Conservation (phyloP, 2,329 filamentous ascomycete species). For the Fusarium poae region DNA sequence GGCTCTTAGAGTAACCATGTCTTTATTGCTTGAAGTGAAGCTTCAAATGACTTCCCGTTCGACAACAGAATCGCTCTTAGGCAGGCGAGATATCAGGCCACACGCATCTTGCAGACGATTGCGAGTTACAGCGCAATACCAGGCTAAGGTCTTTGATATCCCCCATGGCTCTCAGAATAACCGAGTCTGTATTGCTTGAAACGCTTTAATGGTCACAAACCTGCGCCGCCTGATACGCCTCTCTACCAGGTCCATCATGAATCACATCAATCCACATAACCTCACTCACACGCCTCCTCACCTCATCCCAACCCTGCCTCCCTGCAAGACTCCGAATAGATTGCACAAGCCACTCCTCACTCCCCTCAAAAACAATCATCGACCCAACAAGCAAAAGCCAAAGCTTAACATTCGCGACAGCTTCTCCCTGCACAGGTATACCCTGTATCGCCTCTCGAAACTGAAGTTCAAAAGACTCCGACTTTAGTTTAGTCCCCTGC, state of each 20-base stretch:
- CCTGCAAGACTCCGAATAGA: constrained; percentile 31
- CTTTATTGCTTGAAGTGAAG: too few species aligned
- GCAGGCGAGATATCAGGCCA: fast-evolving
- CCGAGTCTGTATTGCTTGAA: not conserved
- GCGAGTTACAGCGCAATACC: too few species aligned
- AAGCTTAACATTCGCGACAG: constrained; percentile 40
- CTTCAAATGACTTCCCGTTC: too few species aligned
- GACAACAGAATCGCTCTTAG: too few species aligned
- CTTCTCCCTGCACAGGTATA: not conserved
- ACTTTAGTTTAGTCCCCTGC: constrained; percentile 35
- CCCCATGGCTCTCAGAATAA: not conserved
- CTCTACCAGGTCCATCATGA: constrained; percentile 40
- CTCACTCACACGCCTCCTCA: constrained; percentile 30
- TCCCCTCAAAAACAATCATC: constrained; percentile 39
- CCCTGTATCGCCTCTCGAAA: constrained; percentile 32
- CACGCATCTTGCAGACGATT: too few species aligned
- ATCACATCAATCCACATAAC: constrained; percentile 49
- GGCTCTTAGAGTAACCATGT: too few species aligned
- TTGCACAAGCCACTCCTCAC: constrained; percentile 44
- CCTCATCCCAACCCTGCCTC: constrained; percentile 42
- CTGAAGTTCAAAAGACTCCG: constrained; percentile 23
- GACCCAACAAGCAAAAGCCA: constrained; percentile 48
- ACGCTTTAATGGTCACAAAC: not conserved
- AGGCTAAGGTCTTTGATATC: too few species aligned
- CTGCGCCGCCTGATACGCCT: constrained; percentile 12